Conservation (phyloP, 495 filamentous ascomycete species). For the Neurospora sp. region DNA sequence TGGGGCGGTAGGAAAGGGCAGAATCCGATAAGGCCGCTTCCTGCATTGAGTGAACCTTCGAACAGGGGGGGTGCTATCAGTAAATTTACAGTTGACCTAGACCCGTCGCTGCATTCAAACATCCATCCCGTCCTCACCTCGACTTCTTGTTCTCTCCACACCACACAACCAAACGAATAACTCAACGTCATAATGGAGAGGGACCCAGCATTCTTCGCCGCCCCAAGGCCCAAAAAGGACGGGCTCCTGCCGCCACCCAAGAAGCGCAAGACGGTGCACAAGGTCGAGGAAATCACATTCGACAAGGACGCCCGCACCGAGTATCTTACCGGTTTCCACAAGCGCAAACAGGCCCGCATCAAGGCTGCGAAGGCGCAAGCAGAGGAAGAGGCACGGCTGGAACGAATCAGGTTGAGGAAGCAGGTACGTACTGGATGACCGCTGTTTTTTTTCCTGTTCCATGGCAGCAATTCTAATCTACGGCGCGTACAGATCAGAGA, state of each 20-base stretch:
- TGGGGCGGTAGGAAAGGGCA: background rate
- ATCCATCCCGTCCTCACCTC: background rate
- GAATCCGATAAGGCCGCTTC: background rate
- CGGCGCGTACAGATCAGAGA: slow-evolving; percentile 55
- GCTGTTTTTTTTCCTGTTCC: background rate
- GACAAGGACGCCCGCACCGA: slow-evolving; percentile 66
- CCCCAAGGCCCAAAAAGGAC: slow-evolving; percentile 39
- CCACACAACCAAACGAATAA: background rate
- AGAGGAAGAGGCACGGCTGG: slow-evolving; percentile 58
- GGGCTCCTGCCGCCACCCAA: slow-evolving; percentile 45
- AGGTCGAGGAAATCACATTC: slow-evolving; percentile 73
- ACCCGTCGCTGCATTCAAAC: background rate
- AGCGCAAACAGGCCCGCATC: slow-evolving; percentile 74
- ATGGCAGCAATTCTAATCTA: background rate
- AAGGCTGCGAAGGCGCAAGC: slow-evolving; percentile 76
- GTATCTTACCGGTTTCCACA: slow-evolving; percentile 91
- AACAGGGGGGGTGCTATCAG: background rate
- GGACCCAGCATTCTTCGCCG: slow-evolving; percentile 31
- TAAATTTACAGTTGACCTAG: background rate
- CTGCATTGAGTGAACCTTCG: background rate
- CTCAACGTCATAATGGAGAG: background rate
- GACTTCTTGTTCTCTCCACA: background rate
- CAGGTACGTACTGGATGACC: slow-evolving; percentile 42
- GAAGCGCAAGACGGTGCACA: slow-evolving; percentile 49
- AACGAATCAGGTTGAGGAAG: slow-evolving; percentile 59